These are phyloP conservation scores for Acacia pycnantha DNA, from an alignment of 331 rosid species.

Conservation along the genomic window DNA sequence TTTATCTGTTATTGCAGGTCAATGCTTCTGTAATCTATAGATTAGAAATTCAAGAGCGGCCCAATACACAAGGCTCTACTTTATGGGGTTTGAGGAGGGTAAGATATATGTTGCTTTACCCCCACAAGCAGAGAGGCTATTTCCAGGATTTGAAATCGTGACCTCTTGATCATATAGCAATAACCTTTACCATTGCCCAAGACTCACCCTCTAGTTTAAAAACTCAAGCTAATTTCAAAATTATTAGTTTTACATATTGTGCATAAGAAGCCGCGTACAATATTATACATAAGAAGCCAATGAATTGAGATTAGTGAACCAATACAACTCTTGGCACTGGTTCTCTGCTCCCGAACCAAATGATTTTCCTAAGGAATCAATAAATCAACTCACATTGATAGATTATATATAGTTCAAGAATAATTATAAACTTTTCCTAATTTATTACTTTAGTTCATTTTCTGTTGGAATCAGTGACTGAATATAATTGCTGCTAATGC, in stretches of 20 bases:
- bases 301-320: background rate
- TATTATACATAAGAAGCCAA: slow-evolving; percentile 8
- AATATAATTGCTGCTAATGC: slow-evolving; percentile 20
- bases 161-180: too few species aligned
- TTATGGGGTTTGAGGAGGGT: too few species aligned
- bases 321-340: background rate
- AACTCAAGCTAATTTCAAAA: background rate
- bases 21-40: background rate
- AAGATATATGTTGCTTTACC: too few species aligned
- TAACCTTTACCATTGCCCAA: too few species aligned
- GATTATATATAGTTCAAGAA: background rate
- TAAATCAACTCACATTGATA: slow-evolving; percentile 14
- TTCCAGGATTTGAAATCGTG: too few species aligned
- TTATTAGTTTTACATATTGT: background rate
- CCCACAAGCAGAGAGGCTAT: rapidly evolving
- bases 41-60: background rate
- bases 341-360: background rate
- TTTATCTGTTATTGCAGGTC: background rate
- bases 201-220: background rate
- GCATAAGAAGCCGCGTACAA: background rate
- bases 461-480: background rate
- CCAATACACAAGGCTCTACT: too few species aligned
- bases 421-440: slow-evolving; percentile 11
- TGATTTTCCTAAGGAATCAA: background rate
- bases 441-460: slow-evolving; percentile 15